Evolutionary conservation across 768 basidiomycete species (phyloP).

Genomic region (Suillus discolor): DNA sequence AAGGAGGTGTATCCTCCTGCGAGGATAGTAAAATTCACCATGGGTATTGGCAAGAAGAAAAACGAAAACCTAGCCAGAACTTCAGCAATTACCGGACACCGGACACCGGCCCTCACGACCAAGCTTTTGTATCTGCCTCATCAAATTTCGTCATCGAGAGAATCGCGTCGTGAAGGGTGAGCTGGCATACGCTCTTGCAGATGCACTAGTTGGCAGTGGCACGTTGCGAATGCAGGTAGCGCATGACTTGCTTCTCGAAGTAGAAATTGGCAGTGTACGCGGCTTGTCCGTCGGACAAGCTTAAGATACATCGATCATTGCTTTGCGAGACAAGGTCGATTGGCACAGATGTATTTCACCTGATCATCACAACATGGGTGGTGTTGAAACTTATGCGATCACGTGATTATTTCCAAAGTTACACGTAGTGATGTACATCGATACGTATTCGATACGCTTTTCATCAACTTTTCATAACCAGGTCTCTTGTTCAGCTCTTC

Average conservation of each 20-base stretch:
- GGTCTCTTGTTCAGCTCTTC: too few relatives aligned
- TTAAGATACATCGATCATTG: not conserved
- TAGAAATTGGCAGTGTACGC: not conserved
- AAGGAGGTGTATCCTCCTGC: conserved; percentile 67
- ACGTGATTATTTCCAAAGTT: too few relatives aligned
- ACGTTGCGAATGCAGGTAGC: not conserved
- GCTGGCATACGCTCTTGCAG: not conserved
- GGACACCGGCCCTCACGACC: not conserved
- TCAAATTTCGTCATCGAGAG: not conserved
- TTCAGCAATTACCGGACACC: not conserved
- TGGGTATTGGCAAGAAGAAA: conserved; percentile 24
- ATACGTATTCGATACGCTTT: too few relatives aligned
- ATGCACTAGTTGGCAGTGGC: conserved; percentile 4
- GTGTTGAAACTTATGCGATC: too few relatives aligned
- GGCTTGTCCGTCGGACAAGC: not conserved
- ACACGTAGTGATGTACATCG: too few relatives aligned
- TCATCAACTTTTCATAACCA: too few relatives aligned
- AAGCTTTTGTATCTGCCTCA: not conserved
- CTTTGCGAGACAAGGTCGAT: too few relatives aligned
- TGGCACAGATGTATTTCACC: too few relatives aligned
- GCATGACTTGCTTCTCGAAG: conserved; percentile 6
- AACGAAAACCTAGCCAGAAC: not conserved
- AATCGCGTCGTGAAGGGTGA: not conserved
- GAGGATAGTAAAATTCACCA: conserved; percentile 71
- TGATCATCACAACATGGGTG: too few relatives aligned